Evolutionary conservation across 495 filamentous ascomycete species (phyloP).

Genomic region (Penicillium longicatenatum): DNA sequence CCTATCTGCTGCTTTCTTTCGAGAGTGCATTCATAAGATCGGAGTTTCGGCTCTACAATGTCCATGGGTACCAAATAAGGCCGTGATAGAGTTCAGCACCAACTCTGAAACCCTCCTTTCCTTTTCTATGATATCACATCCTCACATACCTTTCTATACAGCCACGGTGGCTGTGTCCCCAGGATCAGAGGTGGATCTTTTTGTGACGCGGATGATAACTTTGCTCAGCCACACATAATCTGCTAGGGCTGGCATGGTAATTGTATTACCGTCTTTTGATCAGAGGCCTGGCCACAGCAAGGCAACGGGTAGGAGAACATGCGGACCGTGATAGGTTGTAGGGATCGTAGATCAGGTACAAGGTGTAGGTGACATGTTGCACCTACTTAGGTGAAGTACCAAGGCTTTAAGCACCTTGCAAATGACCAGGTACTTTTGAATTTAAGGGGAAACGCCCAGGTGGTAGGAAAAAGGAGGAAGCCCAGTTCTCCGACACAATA

Average conservation of each 20-base stretch:
- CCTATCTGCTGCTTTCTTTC: not conserved
- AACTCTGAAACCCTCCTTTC: conserved; percentile 7
- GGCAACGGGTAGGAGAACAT: conserved; percentile 1
- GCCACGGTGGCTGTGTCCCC: conserved; percentile 30
- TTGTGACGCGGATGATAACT: conserved; percentile 22
- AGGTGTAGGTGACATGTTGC: not conserved
- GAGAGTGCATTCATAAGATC: not conserved
- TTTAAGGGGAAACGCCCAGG: not conserved
- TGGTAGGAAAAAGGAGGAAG: not conserved
- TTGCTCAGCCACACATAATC: conserved; percentile 28
- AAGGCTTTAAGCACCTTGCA: not conserved
- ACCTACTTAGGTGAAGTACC: not conserved
- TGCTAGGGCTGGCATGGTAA: conserved; percentile 24
- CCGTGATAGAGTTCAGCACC: not conserved
- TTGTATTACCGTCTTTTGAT: conserved; percentile 14
- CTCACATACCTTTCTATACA: conserved; percentile 11
- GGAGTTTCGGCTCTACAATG: not conserved
- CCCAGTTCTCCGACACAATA: not conserved
- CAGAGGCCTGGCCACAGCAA: not conserved
- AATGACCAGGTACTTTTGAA: not conserved
- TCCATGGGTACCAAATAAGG: too few relatives aligned
- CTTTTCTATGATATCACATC: conserved; percentile 27
- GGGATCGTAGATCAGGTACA: not conserved
- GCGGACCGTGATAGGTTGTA: not conserved
- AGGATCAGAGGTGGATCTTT: conserved; percentile 18